Percentiles rank a stretch among this genome's conserved stretches.
phyloP scores from a whole-genome alignment of 2,329 filamentous ascomycete genomes.

The Colletotrichum sp. region DNA sequence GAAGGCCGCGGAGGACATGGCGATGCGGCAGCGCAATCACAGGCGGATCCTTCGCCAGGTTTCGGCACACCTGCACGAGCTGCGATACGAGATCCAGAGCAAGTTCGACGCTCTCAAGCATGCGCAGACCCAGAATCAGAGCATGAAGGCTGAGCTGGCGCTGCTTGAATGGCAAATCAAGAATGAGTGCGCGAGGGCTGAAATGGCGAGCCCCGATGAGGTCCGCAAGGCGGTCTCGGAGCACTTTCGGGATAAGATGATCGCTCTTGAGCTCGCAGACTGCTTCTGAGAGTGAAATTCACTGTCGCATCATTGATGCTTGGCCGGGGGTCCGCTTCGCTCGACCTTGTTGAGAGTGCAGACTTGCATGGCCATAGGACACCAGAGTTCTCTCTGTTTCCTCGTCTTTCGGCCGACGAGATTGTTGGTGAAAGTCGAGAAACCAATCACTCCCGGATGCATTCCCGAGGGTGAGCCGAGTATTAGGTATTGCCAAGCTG shows the following conservation, averaged over 20 bases:
- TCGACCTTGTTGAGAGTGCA: background rate
- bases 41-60: constrained; percentile 29
- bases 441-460: background rate
- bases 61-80: constrained; percentile 29
- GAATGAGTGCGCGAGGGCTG: constrained; percentile 12
- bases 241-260: constrained; percentile 13
- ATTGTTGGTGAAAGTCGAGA: background rate
- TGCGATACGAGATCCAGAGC: constrained; percentile 20
- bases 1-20: constrained; percentile 13
- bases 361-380: background rate
- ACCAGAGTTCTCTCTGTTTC: background rate
- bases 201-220: constrained; percentile 12
- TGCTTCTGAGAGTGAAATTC: background rate
- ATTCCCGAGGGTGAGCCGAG: background rate
- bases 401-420: background rate
- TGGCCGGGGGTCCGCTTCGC: no score
- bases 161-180: background rate
- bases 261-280: constrained; percentile 1
- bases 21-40: constrained; percentile 18
- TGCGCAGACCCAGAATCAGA: constrained; percentile 1
- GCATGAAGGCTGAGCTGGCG: constrained; percentile 15
- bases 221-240: constrained; percentile 18
- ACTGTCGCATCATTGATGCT: background rate
- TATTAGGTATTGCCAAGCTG: constrained; percentile 20
- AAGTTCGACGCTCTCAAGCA: constrained; percentile 21